phyloP scores from a whole-genome alignment of 2,329 filamentous ascomycete species.

The Nothopassalora personata region DNA sequence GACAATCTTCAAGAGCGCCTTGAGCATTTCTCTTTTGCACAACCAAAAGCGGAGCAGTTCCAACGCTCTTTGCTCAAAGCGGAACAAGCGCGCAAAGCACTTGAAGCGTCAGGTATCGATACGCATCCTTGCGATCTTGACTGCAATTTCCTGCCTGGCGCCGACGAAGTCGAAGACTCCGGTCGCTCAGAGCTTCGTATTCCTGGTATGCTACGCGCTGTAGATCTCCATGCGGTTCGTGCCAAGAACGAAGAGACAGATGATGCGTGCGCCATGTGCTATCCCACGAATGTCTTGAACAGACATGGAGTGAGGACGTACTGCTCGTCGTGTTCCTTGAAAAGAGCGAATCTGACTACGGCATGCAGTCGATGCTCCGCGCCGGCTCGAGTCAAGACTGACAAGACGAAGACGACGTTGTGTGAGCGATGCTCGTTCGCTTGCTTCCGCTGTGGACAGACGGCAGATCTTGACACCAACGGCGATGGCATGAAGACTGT shows the following conservation, averaged over 20 bases:
- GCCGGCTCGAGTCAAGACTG: constrained; percentile 13
- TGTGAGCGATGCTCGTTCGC: constrained; percentile 42
- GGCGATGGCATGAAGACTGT: constrained; percentile 18
- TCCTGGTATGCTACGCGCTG: constrained; percentile 32
- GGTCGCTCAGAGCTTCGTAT: constrained; percentile 39
- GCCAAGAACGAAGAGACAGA: constrained; percentile 2
- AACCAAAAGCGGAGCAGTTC: constrained; percentile 22
- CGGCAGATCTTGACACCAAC: constrained; percentile 15
- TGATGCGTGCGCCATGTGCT: constrained; percentile 5
- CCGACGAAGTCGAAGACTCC: constrained; percentile 35
- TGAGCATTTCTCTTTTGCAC: constrained; percentile 6
- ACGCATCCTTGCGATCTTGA: constrained; percentile 25
- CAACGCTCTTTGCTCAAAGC: constrained; percentile 28
- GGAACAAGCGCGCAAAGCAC: constrained; percentile 25
- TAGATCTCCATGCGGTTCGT: not conserved
- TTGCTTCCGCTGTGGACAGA: constrained; percentile 39
- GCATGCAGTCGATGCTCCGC: constrained; percentile 12
- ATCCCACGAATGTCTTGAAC: not conserved
- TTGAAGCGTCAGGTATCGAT: constrained; percentile 4
- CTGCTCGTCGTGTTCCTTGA: constrained; percentile 13
- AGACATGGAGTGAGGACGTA: constrained; percentile 1
- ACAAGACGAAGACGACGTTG: constrained; percentile 12
- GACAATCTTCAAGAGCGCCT: constrained; percentile 13
- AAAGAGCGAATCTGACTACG: constrained; percentile 10
- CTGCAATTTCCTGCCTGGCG: constrained; percentile 29